Percentiles rank a stretch among this genome's conserved stretches.
Conservation (phyloP, 169 alveolate species). For the Eimeria sp. region DNA sequence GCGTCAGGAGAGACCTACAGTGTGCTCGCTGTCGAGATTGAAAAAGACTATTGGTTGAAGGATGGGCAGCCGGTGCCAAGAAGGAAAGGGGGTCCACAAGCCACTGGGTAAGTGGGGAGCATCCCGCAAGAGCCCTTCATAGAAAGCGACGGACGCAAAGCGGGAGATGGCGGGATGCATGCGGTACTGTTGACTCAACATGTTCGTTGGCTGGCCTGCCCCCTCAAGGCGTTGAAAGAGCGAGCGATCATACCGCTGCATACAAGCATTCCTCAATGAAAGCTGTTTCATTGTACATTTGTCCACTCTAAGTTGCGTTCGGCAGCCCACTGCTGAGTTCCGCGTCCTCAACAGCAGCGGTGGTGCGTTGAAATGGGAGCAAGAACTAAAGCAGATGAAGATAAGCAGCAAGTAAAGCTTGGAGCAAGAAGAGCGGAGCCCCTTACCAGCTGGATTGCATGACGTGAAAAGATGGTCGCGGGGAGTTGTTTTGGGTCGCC, state of each 20-base stretch:
- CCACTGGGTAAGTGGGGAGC: conserved; percentile 80
- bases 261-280: background rate
- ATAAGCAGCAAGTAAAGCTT: background rate
- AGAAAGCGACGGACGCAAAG: conserved; percentile 95
- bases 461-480: conserved; percentile 97
- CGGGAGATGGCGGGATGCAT: conserved; percentile 98
- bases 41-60: conserved; percentile 94
- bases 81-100: conserved; percentile 89
- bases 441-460: conserved; percentile 83
- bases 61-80: conserved; percentile 92
- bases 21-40: conserved; percentile 92
- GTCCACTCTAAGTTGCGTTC: background rate
- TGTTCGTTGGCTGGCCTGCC: conserved; percentile 92
- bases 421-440: background rate
- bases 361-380: background rate
- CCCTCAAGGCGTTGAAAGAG: conserved; percentile 95
- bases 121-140: conserved; percentile 84
- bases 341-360: background rate
- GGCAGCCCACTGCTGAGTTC: background rate
- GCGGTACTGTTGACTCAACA: conserved; percentile 97
- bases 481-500: conserved; percentile 99
- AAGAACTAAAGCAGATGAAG: background rate
- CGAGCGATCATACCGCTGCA: conserved; percentile 91
- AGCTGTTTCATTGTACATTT: background rate
- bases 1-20: conserved; percentile 31